Conservation (phyloP, 495 filamentous ascomycete genomes). For the Penicillium macrosclerotiorum region DNA sequence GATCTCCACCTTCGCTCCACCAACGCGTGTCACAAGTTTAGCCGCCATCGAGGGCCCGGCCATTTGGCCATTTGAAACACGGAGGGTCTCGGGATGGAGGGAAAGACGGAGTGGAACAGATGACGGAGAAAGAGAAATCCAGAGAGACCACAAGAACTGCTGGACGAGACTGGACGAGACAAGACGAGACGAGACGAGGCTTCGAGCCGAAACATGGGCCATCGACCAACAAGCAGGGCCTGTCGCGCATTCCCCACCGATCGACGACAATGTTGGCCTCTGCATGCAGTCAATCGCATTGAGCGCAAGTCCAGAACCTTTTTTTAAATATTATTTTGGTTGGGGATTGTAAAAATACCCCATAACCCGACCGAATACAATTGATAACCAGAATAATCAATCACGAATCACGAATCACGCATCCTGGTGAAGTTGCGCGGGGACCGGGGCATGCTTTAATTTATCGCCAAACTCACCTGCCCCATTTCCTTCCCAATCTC, state of each 20-base stretch:
- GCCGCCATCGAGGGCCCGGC: conserved; percentile 9
- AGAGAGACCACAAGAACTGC: too few relatives aligned
- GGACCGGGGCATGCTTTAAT: conserved; percentile 2
- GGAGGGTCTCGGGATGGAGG: too few relatives aligned
- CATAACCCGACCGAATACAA: neutral
- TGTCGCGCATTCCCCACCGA: conserved; percentile 20
- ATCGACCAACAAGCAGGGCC: too few relatives aligned
- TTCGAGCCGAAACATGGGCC: too few relatives aligned
- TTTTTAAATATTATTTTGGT: conserved; percentile 3
- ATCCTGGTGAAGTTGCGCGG: conserved; percentile 11
- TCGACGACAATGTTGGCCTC: conserved; percentile 15
- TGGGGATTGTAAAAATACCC: neutral
- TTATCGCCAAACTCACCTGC: conserved; percentile 10
- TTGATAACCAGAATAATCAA: neutral
- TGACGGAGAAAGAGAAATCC: too few relatives aligned
- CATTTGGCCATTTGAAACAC: conserved; percentile 12
- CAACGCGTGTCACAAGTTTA: conserved; percentile 29
- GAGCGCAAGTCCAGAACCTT: conserved; percentile 19
- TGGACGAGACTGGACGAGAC: too few relatives aligned
- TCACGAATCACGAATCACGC: neutral
- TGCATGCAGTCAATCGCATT: conserved; percentile 26
- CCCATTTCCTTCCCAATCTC: conserved; percentile 18
- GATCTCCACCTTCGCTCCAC: conserved; percentile 22
- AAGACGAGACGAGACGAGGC: too few relatives aligned
- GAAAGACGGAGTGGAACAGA: too few relatives aligned